Conservation (phyloP, 164 flowering plant genomes). For the Tetracentron sinense region DNA sequence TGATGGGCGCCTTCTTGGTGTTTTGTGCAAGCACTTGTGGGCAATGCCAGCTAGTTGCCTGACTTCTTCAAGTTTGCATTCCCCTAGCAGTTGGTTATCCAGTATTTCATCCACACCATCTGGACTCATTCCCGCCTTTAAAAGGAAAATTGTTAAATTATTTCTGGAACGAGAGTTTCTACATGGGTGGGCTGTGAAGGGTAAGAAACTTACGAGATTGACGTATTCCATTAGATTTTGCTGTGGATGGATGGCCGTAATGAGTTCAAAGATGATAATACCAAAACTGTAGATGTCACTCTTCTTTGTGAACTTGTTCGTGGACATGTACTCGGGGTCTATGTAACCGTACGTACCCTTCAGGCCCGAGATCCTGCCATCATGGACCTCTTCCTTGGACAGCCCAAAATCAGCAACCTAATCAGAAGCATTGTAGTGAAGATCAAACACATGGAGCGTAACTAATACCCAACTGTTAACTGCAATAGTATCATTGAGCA, state of each 20-base stretch:
- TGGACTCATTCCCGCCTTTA: constrained; percentile 78
- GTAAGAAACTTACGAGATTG: constrained; percentile 63
- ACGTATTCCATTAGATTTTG: constrained; percentile 87
- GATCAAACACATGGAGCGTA: neutral
- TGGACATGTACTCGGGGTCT: constrained; percentile 87
- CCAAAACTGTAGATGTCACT: constrained; percentile 97
- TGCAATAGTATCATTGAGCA: too few species aligned
- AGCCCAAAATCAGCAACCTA: constrained; percentile 99
- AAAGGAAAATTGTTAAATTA: neutral
- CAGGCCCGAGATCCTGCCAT: constrained; percentile 71
- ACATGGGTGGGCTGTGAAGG: neutral
- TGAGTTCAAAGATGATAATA: constrained; percentile 82
- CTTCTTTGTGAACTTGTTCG: constrained; percentile 82
- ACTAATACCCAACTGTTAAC: neutral
- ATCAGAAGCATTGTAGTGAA: constrained; percentile 1
- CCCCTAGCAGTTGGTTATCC: constrained; percentile 63
- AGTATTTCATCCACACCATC: constrained; percentile 94
- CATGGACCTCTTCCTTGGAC: constrained; percentile 83
- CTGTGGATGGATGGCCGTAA: constrained; percentile 93
- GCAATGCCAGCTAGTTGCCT: constrained; percentile 66
- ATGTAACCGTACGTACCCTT: constrained; percentile 98
- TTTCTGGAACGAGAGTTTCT: neutral
- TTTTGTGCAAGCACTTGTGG: constrained; percentile 67
- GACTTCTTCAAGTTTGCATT: constrained; percentile 66
- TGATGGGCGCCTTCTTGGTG: constrained; percentile 76